Base-by-base conservation (phyloP, 768 basidiomycete genomes). In the Calocybe gangraenosa region DNA sequence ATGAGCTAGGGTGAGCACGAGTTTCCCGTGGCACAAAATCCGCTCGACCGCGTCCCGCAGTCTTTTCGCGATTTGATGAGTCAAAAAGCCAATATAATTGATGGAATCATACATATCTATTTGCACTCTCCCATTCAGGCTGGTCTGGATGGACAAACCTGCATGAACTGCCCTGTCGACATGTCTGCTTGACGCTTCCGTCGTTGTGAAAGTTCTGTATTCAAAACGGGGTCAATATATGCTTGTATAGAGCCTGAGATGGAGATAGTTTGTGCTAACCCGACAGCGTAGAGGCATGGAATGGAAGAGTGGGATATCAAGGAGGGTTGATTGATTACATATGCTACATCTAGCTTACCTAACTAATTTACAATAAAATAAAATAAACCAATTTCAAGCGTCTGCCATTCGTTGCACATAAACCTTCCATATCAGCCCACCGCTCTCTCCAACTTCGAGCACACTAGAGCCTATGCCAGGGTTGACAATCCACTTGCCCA, bases 361-460 rank as follows among this genome's bases (percentile, higher is more conserved):
- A 49, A 47, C 40, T 52, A 47, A 45, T 50, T 44, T 50, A 50
- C 47, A 49, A 20, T 48, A 31, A 25, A 37, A 20, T 28, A 42
- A 34, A n/a, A 32, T 37, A 38, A 25, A 14, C 14, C 30, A n/a
- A 13, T n/a, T 17, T 46, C 21, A 11, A 40, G n/a, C 10, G 9
- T 52, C 53, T 23, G 38, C 61, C 49, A 67, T 47, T 34, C 79
- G 71, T 52, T 81, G 77, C 34, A 82, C 64, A 58, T 84, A 84
- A 18, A 85, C 68, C 61, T 82, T 87, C 86, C 86, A 88, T 19
- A 78, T 61, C 53, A 79, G 60, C 8, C 84, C 84, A 25, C 77
- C 81, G 55, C 74, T 75, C 66, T 86, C 84, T 25, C 87, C 86
- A 19, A 92, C 65, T 60, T 91, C 89, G 21, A 92, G 60, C 14